Conservation (phyloP, 1,284 basidiomycete species). For the Cryptococcus maquisensis region DNA sequence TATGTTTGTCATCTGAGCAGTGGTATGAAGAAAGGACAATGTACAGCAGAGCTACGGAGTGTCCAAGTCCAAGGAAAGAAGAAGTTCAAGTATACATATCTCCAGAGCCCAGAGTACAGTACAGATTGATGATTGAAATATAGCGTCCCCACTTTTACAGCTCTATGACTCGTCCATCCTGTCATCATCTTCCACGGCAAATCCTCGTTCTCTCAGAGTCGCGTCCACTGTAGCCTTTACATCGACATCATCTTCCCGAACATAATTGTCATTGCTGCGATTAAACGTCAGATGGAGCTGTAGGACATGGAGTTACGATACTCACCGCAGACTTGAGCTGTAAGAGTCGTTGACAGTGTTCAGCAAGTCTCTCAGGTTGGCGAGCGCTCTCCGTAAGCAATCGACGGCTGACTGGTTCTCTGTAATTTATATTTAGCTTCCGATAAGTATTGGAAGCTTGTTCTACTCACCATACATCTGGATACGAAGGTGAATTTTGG, state of each 20-base stretch:
- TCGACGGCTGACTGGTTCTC: constrained; percentile 74
- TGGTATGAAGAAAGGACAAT: no score
- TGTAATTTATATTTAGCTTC: constrained; percentile 35
- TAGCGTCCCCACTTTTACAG: no score
- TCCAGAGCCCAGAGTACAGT: no score
- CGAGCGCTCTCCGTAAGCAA: constrained; percentile 68
- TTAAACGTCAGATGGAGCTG: not conserved
- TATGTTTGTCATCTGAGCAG: no score
- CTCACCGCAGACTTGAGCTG: constrained; percentile 55
- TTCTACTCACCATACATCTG: constrained; percentile 91
- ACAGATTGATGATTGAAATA: no score
- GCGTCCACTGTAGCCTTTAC: constrained; percentile 41
- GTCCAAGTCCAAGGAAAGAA: no score
- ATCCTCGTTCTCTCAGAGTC: constrained; percentile 32
- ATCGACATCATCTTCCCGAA: constrained; percentile 44
- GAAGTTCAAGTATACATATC: no score
- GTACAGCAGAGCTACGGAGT: no score
- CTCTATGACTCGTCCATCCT: constrained; percentile 16
- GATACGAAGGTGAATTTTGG: constrained; percentile 89
- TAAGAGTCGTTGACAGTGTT: constrained; percentile 65
- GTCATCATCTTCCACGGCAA: constrained; percentile 25
- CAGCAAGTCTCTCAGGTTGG: constrained; percentile 70
- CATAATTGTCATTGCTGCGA: constrained; percentile 38
- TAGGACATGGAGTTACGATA: not conserved
- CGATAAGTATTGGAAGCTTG: not conserved